Evolutionary conservation across 495 filamentous ascomycete species (phyloP).

Genomic region (Aspergillus avenaceus): DNA sequence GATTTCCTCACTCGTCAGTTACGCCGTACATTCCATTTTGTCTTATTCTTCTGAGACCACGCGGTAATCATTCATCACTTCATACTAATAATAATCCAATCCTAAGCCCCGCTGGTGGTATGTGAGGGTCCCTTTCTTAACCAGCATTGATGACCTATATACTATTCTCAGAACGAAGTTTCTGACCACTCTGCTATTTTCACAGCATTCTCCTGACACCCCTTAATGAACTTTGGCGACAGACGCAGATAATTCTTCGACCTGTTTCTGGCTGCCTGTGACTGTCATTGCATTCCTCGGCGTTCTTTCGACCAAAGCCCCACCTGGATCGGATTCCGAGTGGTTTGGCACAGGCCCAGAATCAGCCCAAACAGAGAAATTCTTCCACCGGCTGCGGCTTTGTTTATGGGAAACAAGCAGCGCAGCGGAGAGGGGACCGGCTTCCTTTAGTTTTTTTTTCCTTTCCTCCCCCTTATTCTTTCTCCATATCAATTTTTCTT

Average conservation of each 20-base stretch:
- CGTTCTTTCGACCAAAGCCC: slow-evolving; percentile 9
- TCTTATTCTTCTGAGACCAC: neutral
- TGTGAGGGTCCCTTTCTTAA: slow-evolving; percentile 8
- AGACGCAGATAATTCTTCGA: neutral
- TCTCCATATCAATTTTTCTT: too few species aligned
- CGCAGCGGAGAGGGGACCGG: slow-evolving; percentile 7
- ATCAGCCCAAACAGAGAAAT: slow-evolving; percentile 10
- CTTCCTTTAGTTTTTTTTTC: neutral
- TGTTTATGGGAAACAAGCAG: slow-evolving; percentile 16
- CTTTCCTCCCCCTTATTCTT: neutral
- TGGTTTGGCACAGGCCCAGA: slow-evolving; percentile 12
- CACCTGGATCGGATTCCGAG: slow-evolving; percentile 13
- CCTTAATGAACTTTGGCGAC: slow-evolving; percentile 12
- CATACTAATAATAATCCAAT: slow-evolving; percentile 14
- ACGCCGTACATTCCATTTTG: neutral
- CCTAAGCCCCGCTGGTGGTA: slow-evolving; percentile 9
- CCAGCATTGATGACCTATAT: slow-evolving; percentile 9
- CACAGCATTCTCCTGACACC: slow-evolving; percentile 9
- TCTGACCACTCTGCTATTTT: slow-evolving; percentile 16
- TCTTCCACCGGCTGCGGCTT: neutral
- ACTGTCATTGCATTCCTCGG: slow-evolving; percentile 8
- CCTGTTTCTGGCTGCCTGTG: slow-evolving; percentile 4
- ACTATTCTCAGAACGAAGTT: slow-evolving; percentile 12
- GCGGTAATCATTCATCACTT: neutral
- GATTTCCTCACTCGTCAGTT: neutral